phyloP scores from a whole-genome alignment of 768 basidiomycete genomes.

The Hericium rajendrae region DNA sequence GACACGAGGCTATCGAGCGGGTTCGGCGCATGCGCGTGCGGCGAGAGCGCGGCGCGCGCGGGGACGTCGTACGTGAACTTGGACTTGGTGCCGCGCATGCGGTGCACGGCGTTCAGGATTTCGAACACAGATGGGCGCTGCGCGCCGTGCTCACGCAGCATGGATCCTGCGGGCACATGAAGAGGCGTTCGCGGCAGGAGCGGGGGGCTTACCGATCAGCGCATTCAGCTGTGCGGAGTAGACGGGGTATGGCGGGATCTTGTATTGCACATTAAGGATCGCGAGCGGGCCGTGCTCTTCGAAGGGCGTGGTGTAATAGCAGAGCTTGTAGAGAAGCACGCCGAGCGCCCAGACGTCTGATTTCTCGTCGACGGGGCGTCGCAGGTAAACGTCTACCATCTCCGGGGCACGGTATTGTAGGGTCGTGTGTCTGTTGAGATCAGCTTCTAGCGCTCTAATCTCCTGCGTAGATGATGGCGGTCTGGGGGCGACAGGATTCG shows the following conservation, averaged over 20 bases:
- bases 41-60: constrained; percentile 38
- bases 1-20: constrained; percentile 31
- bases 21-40: constrained; percentile 17
- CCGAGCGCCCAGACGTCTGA: constrained; percentile 98
- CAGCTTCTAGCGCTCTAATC: constrained; percentile 78
- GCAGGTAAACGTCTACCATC: constrained; percentile 87
- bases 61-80: constrained; percentile 60
- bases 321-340: constrained; percentile 93
- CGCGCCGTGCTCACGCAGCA: constrained; percentile 85
- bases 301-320: constrained; percentile 98
- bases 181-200: background rate
- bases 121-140: constrained; percentile 87
- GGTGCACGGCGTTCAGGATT: constrained; percentile 72
- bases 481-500: constrained; percentile 58
- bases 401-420: constrained; percentile 98
- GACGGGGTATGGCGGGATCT: constrained; percentile 78
- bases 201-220: constrained; percentile 55
- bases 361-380: constrained; percentile 84
- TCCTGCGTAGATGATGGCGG: constrained; percentile 76
- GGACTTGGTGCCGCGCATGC: constrained; percentile 80
- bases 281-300: constrained; percentile 96
- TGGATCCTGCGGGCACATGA: constrained; percentile 47
- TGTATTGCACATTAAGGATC: constrained; percentile 94
- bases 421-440: constrained; percentile 91
- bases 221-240: constrained; percentile 79